Evolutionary conservation across 2,329 filamentous ascomycete genomes (phyloP).

Genomic region (Exserohilum turcica): DNA sequence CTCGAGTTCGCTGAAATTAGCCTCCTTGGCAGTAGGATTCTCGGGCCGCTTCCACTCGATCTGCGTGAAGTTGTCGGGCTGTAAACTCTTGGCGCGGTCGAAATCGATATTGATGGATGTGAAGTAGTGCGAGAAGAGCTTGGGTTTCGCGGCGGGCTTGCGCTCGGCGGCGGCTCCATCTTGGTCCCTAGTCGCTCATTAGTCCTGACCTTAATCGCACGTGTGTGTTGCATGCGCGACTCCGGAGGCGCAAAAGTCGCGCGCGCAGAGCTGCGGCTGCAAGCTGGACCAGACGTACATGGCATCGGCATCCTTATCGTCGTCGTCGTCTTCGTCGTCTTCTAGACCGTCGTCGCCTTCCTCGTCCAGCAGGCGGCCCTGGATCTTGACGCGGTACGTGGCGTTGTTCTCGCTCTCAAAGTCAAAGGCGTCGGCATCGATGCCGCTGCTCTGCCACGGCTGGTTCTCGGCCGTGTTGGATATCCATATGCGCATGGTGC

Average conservation of each 20-base stretch:
- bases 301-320: conserved; percentile 53
- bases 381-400: conserved; percentile 88
- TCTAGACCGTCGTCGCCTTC: conserved; percentile 43
- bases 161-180: conserved; percentile 54
- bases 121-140: conserved; percentile 76
- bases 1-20: conserved; percentile 86
- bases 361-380: conserved; percentile 75
- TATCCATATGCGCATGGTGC: conserved; percentile 90
- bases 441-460: conserved; percentile 78
- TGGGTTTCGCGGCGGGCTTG: conserved; percentile 51
- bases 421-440: conserved; percentile 78
- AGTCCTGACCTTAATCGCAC: conserved; percentile 1
- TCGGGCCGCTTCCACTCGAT: conserved; percentile 89
- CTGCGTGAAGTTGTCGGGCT: conserved; percentile 64
- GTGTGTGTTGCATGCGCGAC: not conserved
- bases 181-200: conserved; percentile 52
- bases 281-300: conserved; percentile 49
- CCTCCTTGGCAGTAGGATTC: conserved; percentile 65
- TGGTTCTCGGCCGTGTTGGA: conserved; percentile 94
- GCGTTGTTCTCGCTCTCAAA: conserved; percentile 78
- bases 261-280: not conserved
- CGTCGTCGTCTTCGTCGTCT: conserved; percentile 40
- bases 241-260: not conserved
- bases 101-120: conserved; percentile 73
- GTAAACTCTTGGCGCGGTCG: conserved; percentile 65